These are phyloP conservation scores for Termitomyces sp. DNA, from an alignment of 768 basidiomycete genomes.

Conservation along the genomic window DNA sequence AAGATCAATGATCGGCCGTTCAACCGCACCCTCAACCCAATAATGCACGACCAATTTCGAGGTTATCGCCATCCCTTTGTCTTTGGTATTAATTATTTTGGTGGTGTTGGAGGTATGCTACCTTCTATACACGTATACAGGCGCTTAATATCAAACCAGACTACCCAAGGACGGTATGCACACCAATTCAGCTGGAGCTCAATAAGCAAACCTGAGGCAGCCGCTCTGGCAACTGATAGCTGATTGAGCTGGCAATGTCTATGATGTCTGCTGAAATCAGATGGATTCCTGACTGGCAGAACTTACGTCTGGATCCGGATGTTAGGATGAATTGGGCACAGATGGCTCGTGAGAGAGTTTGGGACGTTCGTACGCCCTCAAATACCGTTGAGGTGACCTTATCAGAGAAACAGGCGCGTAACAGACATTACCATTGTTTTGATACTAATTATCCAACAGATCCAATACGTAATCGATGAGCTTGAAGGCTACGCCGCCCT, in stretches of 20 bases:
- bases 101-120: conserved; percentile 39
- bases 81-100: conserved; percentile 34
- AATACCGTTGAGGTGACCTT: conserved; percentile 24
- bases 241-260: conserved; percentile 45
- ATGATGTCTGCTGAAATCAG: conserved; percentile 39
- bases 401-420: conserved; percentile 32
- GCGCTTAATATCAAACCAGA: conserved; percentile 21
- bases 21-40: neutral
- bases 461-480: conserved; percentile 45
- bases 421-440: neutral
- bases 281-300: conserved; percentile 35
- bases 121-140: neutral
- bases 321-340: conserved; percentile 26
- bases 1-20: neutral
- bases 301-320: conserved; percentile 17
- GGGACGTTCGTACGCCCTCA: conserved; percentile 32
- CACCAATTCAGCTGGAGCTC: neutral
- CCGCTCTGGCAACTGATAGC: conserved; percentile 19
- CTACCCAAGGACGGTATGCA: conserved; percentile 40
- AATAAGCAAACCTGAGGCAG: neutral
- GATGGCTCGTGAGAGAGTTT: conserved; percentile 20
- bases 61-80: conserved; percentile 49
- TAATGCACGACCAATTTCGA: conserved; percentile 18
- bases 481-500: conserved; percentile 37
- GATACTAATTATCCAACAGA: conserved; percentile 18